Evolutionary conservation across 176 grass and related monocot genomes (phyloP), one percentile per base, ranked within the genome.

Genomic region (Otatea glauca): DNA sequence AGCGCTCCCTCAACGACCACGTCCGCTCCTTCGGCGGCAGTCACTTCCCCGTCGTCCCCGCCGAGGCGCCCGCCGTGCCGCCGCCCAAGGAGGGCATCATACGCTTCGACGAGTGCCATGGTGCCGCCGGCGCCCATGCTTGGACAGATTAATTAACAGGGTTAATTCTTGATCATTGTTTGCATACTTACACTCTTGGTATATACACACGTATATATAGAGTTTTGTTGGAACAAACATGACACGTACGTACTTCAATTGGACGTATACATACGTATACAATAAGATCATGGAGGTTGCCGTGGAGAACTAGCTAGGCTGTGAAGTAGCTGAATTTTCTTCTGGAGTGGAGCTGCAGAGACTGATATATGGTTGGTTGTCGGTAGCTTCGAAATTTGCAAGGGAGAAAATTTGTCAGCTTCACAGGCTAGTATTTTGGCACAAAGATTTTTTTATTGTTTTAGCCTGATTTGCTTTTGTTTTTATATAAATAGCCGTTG

Each of bases 311-410:
- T 83, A 90, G 27, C 34, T 83, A 90, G 82, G 82, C 71, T 69
- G 87, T 94, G 91, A 94, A 94, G 95, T 91, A 90, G 95, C 69
- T 82, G 89, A 97, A 97, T 97, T 93, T 97, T 93, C 95, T 94
- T 90, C 87, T 25, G 70, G 41, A 51, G 27, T 16, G 21, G 50
- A 68, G 79, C 6, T 68, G 32, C 73, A 70, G 47, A 79, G 73
- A 83, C 24, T 49, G 68, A 7, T 68, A 24, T 43, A 17, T 65
- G 42, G 18, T 65, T 74, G 45, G 25, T 76, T 48, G 21, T 49
- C 69, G 65, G 76, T 38, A 88, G 72, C 58, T 63, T 74, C 43
- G 58, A 44, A 39, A 72, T 63, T 72, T 77, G 27, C 56, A 72
- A 86, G 59, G 92, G 88, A 92, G 92, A 84, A 97, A 94, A 97